Evolutionary conservation across 2,329 filamentous ascomycete species (phyloP), one percentile per base, ranked within the genome.

Genomic region (Penicillium occitanis): DNA sequence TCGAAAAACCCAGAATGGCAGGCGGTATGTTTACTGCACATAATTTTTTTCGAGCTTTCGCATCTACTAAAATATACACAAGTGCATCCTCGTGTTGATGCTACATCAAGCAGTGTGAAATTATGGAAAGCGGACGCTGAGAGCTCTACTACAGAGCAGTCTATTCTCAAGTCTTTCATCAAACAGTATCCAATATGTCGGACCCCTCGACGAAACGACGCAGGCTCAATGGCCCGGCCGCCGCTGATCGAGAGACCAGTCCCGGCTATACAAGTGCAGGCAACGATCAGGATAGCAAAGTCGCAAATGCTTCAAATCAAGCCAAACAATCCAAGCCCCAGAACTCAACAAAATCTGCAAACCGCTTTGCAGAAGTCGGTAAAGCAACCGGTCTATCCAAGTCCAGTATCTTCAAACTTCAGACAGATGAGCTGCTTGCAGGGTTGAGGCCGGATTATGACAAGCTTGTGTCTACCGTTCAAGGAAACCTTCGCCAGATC

Each of bases 321-420:
- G 64, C 75, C 68, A 65, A 67, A 63, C 65, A 67, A 28, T 13
- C 13, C 22, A 42, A 42, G 17, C 28, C 11, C 6, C 60, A 63
- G 14, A 59, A 66, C 42, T 25, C 60, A 33, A 19, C 50, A 11
- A 37, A 50, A 44, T 53, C 44, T 51, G n/a, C 51, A 37, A 53
- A 42, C 59, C 71, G 70, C 28, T 76, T 74, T 59, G 73, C 73
- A 35, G 75, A 80, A 68, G 69, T 78, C 58, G 75, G 76, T 35
- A 69, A 75, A 69, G 73, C 78, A 14, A 82, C 80, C 37, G 85
- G 85, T 58, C 81, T 84, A n/a, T 89, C 86, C 80, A 88, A 88
- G 73, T 88, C 87, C 51, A 88, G 83, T 73, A 79, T 89, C 65
- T 90, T 91, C 79, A 89, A 89, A 73, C 76, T 90, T 10, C 88